phyloP scores from a whole-genome alignment of 306 rosid species.

The Elaeagnus macrophylla region DNA sequence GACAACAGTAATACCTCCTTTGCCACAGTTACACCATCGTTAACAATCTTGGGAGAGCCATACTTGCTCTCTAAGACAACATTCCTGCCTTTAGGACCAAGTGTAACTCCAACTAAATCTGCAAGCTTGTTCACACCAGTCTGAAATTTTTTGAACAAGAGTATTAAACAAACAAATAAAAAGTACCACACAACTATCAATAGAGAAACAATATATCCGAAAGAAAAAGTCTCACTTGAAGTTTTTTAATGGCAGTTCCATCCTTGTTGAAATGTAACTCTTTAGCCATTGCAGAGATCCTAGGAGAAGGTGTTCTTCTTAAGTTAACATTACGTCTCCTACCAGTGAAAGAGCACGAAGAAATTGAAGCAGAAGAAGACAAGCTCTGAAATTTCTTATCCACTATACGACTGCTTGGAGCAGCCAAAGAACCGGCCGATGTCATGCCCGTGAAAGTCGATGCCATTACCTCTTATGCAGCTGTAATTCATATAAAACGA shows the following conservation, averaged over 20 bases:
- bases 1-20: constrained; percentile 45
- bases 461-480: constrained; percentile 38
- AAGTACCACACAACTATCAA: background rate
- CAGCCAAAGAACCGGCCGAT: constrained; percentile 38
- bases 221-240: constrained; percentile 35
- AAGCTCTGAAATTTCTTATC: constrained; percentile 40
- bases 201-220: background rate
- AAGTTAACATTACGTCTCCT: constrained; percentile 27
- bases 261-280: constrained; percentile 92
- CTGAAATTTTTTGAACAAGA: constrained; percentile 21
- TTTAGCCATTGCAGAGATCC: constrained; percentile 88
- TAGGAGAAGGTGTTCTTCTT: constrained; percentile 28
- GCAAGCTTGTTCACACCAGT: constrained; percentile 97
- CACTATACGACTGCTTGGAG: constrained; percentile 31
- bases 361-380: constrained; percentile 59
- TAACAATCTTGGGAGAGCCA: constrained; percentile 95
- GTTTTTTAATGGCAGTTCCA: constrained; percentile 80
- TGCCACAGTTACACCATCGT: constrained; percentile 97
- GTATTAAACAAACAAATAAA: background rate
- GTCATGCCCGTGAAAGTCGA: constrained; percentile 66
- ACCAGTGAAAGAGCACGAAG: constrained; percentile 40
- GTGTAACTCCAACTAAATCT: constrained; percentile 95
- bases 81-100: constrained; percentile 98
- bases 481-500: too few species aligned
- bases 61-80: constrained; percentile 97